Evolutionary conservation across 441 rosid genomes (phyloP).

Genomic region (Codiaeum variegatum): DNA sequence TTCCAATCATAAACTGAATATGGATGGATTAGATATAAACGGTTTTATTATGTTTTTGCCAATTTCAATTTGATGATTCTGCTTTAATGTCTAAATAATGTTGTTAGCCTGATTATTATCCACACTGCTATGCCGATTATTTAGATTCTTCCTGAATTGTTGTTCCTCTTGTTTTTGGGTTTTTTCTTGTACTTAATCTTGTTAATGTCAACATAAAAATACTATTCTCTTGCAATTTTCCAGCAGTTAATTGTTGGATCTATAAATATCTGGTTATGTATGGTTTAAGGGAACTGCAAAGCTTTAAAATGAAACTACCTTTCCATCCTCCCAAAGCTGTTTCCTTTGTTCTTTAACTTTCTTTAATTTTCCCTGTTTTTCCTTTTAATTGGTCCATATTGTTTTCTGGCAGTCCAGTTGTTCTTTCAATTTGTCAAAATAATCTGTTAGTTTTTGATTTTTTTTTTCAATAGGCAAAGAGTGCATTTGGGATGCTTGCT

Average conservation of each 20-base stretch:
- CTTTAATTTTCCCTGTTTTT: not conserved
- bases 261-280: not conserved
- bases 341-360: not conserved
- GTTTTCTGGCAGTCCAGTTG: not conserved
- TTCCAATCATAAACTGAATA: not conserved
- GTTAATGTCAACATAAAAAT: not conserved
- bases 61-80: not conserved
- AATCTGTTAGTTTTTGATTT: not conserved
- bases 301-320: not conserved
- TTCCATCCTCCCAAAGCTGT: not conserved
- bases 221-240: not conserved
- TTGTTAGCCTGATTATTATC: not conserved
- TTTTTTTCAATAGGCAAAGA: not conserved
- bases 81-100: not conserved
- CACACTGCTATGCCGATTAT: not conserved
- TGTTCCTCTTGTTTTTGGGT: not conserved
- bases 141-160: not conserved
- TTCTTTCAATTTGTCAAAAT: not conserved
- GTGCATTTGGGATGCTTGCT: not conserved
- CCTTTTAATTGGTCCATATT: not conserved
- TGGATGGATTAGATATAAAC: not conserved
- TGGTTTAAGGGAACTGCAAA: not conserved
- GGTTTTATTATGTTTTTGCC: not conserved
- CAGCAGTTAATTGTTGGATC: not conserved
- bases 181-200: constrained; percentile 3